A percentile compares a stretch with the other conserved stretches of the same genome.
Conservation (phyloP, 1,139 yeast genomes). For the Blastobotrys illinoisensis region DNA sequence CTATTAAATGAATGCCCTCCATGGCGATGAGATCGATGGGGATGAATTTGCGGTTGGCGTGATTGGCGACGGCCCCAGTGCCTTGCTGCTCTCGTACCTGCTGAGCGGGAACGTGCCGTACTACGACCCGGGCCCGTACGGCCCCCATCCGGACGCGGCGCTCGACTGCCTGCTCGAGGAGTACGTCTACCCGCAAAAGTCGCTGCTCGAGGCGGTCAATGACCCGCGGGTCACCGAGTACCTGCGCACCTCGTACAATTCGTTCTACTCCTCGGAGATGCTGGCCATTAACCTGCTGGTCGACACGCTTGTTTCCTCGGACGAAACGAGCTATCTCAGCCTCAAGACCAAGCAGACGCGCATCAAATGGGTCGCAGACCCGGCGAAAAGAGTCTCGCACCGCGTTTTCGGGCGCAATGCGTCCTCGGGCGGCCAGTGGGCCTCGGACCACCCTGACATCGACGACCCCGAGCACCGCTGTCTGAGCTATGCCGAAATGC, state of each 20-base stretch:
- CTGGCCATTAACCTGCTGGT: slow-evolving; percentile 29
- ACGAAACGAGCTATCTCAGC: slow-evolving; percentile 25
- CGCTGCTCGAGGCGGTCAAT: slow-evolving; percentile 23
- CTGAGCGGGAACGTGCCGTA: slow-evolving; percentile 31
- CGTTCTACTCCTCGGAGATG: slow-evolving; percentile 25
- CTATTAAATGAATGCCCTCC: not conserved
- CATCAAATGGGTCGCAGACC: slow-evolving; percentile 23
- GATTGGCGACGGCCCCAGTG: slow-evolving; percentile 34
- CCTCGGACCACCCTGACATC: slow-evolving; percentile 17
- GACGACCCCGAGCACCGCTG: slow-evolving; percentile 22
- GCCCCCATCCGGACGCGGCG: slow-evolving; percentile 30
- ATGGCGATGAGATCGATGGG: not conserved
- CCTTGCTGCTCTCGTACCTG: slow-evolving; percentile 29
- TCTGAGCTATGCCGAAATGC: slow-evolving; percentile 34
- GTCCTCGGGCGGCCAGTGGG: slow-evolving; percentile 35
- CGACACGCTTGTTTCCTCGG: slow-evolving; percentile 30
- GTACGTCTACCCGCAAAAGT: slow-evolving; percentile 11
- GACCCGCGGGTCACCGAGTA: slow-evolving; percentile 21
- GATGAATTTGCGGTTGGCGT: slow-evolving; percentile 13
- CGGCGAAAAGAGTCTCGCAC: slow-evolving; percentile 4
- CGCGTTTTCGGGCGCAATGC: slow-evolving; percentile 4
- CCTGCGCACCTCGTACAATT: slow-evolving; percentile 18
- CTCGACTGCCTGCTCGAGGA: slow-evolving; percentile 24
- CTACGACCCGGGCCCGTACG: slow-evolving; percentile 26
- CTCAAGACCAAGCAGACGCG: slow-evolving; percentile 22